Evolutionary conservation across 2,329 filamentous ascomycete species (phyloP), one percentile per base, ranked within the genome.

Genomic region (Penicillium sp.): DNA sequence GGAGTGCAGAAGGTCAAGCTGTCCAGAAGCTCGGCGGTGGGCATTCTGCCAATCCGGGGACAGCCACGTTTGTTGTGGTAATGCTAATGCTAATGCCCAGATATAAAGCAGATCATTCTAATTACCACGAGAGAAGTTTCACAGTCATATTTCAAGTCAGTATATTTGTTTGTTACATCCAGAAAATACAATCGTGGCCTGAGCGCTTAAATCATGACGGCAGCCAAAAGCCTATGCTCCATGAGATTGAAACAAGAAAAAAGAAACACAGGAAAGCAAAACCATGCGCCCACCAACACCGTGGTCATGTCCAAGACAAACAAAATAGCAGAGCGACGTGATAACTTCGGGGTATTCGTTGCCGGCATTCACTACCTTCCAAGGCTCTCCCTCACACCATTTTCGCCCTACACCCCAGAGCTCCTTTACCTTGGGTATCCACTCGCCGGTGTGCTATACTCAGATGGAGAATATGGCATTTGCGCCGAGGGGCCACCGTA

Each of bases 261-360:
- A 42, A n/a, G 7, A 24, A 24, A 37, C 14, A 19, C 13, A 37
- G 16, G 3, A 54, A 51, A 54, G 50, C 54, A 57, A 59, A 51
- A 53, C 29, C 48, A 62, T 66, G 63, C 68, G 66, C 67, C 67
- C 58, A 52, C 54, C 58, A 71, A 71, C 69, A 59, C 63, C 62
- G 65, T 70, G 64, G 57, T 63, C 61, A 60, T 66, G 57, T 65
- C 58, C 58, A 62, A 59, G 55, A 58, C 56, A 60, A 63, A 59
- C 60, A 57, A 56, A 57, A 58, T 42, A 56, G 47, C 51, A 51
- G 54, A 47, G 50, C 19, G n/a, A 53, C 52, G 40, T 44, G 50
- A 46, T 58, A 42, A 53, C 53, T 52, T 53, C 48, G 56, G 60
- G 62, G 56, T 64, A 64, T 65, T 61, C 47, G 47, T 63, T 48